Percentiles rank a stretch among this genome's conserved stretches.
Evolutionary conservation across 129 eudicot species (phyloP).

Genomic region (Deinandra increscens): DNA sequence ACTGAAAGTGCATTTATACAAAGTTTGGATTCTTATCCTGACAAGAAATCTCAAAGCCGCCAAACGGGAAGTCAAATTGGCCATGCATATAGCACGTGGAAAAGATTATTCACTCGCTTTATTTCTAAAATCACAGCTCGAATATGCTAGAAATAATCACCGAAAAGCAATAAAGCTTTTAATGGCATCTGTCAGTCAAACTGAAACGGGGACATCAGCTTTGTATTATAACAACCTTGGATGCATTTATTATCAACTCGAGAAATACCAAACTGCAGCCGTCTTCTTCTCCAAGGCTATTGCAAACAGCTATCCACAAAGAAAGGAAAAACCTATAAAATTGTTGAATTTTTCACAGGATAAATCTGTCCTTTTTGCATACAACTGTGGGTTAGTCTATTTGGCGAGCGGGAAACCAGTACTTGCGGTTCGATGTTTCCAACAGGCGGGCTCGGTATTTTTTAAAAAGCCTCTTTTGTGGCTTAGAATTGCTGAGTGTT

Average conservation of each 20-base stretch:
- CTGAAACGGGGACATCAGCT: conserved; percentile 56
- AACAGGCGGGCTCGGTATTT: conserved; percentile 61
- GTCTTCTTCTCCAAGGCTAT: conserved; percentile 72
- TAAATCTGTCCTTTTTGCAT: conserved; percentile 60
- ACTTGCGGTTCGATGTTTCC: conserved; percentile 75
- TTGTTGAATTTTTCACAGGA: conserved; percentile 63
- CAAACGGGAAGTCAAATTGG: conserved; percentile 86
- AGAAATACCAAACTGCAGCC: conserved; percentile 68
- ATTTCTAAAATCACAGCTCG: conserved; percentile 85
- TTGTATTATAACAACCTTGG: conserved; percentile 80
- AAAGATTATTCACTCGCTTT: conserved; percentile 74
- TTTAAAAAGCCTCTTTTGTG: conserved; percentile 73
- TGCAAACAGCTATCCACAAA: conserved; percentile 35
- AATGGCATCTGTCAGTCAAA: conserved; percentile 63
- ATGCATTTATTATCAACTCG: conserved; percentile 72
- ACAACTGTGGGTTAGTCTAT: conserved; percentile 71
- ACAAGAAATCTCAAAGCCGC: conserved; percentile 83
- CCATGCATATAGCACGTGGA: conserved; percentile 77
- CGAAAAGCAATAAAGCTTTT: conserved; percentile 81
- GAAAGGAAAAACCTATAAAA: conserved; percentile 68
- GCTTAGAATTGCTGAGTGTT: conserved; percentile 93
- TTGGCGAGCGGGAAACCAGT: conserved; percentile 78
- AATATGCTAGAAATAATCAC: conserved; percentile 75
- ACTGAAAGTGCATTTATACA: conserved; percentile 78
- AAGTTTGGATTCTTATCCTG: conserved; percentile 63